Evolutionary conservation across 805 yeast genomes (phyloP).

Genomic region (Sungouiozyma ichnusensis): DNA sequence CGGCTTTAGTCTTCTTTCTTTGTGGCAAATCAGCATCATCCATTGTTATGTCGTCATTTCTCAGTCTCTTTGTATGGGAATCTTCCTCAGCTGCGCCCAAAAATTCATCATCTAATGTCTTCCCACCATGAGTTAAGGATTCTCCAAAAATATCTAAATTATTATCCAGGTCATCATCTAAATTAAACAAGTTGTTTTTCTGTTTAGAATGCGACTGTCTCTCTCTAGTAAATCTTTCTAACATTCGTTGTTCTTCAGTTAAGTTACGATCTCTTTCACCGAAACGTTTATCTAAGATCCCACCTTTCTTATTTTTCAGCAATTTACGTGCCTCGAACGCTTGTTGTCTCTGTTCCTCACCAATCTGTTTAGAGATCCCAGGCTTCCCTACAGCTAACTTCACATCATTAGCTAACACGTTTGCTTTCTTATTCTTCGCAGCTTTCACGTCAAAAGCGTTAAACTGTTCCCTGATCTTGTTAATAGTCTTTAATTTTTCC

Average conservation of each 20-base stretch:
- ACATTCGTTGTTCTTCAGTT: constrained; percentile 87
- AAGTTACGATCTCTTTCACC: constrained; percentile 71
- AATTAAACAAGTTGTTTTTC: constrained; percentile 53
- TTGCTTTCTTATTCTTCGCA: constrained; percentile 47
- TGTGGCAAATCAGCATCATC: constrained; percentile 33
- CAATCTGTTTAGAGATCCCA: constrained; percentile 55
- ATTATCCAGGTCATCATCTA: constrained; percentile 53
- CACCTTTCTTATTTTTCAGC: constrained; percentile 66
- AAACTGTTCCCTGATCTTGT: constrained; percentile 67
- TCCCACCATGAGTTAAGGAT: constrained; percentile 71
- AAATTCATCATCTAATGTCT: constrained; percentile 47
- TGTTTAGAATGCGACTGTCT: constrained; percentile 51
- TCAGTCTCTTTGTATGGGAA: constrained; percentile 27
- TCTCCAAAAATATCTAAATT: constrained; percentile 30
- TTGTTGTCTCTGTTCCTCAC: constrained; percentile 50
- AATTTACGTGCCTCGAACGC: constrained; percentile 56
- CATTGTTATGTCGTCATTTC: constrained; percentile 30
- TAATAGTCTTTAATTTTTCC: constrained; percentile 47
- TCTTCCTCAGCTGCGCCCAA: constrained; percentile 26
- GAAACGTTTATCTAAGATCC: constrained; percentile 74
- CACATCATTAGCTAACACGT: constrained; percentile 26
- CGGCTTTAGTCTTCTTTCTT: constrained; percentile 69
- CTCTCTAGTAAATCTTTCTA: constrained; percentile 88
- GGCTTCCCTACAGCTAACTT: constrained; percentile 56
- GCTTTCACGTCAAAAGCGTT: constrained; percentile 81